Percentiles rank a stretch among this genome's conserved stretches.
Evolutionary conservation across 768 basidiomycete genomes (phyloP).

Genomic region (Ramaria sp.): DNA sequence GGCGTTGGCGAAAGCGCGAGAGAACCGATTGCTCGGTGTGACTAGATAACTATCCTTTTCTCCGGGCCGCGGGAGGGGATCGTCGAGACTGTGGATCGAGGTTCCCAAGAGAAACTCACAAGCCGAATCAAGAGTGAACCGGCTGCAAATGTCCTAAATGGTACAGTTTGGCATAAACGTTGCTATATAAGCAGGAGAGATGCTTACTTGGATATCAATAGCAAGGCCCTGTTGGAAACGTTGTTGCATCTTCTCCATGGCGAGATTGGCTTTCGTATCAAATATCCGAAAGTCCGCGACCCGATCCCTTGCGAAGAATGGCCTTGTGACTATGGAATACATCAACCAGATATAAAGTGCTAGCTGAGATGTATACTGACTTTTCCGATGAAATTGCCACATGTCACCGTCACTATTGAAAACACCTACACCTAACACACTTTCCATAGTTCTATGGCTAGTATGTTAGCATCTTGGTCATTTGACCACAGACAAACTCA

Average conservation of each 20-base stretch:
- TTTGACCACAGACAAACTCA: conserved; percentile 7
- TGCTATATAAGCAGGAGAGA: conserved; percentile 7
- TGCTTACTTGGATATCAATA: conserved; percentile 35
- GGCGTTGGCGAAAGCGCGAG: conserved; percentile 38
- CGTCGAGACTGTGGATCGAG: conserved; percentile 35
- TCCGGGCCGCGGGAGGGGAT: conserved; percentile 45
- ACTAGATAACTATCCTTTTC: conserved; percentile 28
- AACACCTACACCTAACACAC: conserved; percentile 51
- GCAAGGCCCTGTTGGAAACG: conserved; percentile 37
- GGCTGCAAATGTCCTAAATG: conserved; percentile 23
- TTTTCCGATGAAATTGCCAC: conserved; percentile 30
- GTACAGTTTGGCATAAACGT: no score
- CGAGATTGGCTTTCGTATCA: conserved; percentile 10
- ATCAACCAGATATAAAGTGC: neutral
- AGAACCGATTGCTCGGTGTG: conserved; percentile 25
- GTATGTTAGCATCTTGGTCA: neutral
- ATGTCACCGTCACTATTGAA: conserved; percentile 57
- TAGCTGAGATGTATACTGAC: neutral
- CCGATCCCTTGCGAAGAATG: conserved; percentile 5
- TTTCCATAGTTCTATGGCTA: conserved; percentile 23
- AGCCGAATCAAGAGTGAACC: conserved; percentile 52
- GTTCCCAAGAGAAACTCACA: conserved; percentile 48
- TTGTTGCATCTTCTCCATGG: conserved; percentile 29
- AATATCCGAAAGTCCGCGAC: conserved; percentile 3
- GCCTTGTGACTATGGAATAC: neutral